phyloP scores from a whole-genome alignment of 2,329 filamentous ascomycete genomes.

The Ophiocordyceps sinensis region DNA sequence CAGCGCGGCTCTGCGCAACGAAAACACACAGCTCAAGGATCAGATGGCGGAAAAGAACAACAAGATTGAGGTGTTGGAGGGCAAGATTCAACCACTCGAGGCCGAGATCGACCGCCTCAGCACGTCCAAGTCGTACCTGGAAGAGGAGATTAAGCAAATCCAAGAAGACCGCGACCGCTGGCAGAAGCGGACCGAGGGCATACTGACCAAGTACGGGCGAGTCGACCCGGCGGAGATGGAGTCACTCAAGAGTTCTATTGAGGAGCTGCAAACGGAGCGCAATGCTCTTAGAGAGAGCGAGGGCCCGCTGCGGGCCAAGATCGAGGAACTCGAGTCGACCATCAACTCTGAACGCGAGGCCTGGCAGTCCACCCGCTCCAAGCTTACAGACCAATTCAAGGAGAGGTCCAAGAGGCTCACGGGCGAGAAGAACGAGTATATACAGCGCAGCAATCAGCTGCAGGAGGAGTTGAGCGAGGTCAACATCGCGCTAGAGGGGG shows the following conservation, averaged over 20 bases:
- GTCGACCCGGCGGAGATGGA: conserved; percentile 91
- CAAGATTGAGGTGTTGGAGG: conserved; percentile 60
- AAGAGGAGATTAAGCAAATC: conserved; percentile 77
- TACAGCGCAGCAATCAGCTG: conserved; percentile 36
- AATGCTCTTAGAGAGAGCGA: conserved; percentile 37
- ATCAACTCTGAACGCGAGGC: conserved; percentile 39
- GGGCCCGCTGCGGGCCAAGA: conserved; percentile 35
- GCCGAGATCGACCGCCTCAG: conserved; percentile 69
- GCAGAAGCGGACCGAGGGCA: conserved; percentile 92
- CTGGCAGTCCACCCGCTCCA: conserved; percentile 38
- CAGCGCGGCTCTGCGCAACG: conserved; percentile 77
- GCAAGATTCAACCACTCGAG: conserved; percentile 69
- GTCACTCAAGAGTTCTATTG: conserved; percentile 66
- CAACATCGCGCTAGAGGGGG: conserved; percentile 39
- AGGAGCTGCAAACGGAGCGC: conserved; percentile 49
- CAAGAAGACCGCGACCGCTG: conserved; percentile 87
- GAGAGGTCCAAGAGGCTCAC: conserved; percentile 40
- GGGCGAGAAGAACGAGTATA: conserved; percentile 36
- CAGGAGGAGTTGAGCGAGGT: conserved; percentile 33
- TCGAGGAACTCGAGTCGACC: conserved; percentile 34
- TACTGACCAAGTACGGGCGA: conserved; percentile 89
- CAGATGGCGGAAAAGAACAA: conserved; percentile 61
- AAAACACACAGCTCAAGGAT: conserved; percentile 64
- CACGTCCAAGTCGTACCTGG: conserved; percentile 63
- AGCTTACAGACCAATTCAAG: conserved; percentile 48